Base-by-base conservation (phyloP, 2,329 filamentous ascomycete species). In the Cladosporium phlei region DNA sequence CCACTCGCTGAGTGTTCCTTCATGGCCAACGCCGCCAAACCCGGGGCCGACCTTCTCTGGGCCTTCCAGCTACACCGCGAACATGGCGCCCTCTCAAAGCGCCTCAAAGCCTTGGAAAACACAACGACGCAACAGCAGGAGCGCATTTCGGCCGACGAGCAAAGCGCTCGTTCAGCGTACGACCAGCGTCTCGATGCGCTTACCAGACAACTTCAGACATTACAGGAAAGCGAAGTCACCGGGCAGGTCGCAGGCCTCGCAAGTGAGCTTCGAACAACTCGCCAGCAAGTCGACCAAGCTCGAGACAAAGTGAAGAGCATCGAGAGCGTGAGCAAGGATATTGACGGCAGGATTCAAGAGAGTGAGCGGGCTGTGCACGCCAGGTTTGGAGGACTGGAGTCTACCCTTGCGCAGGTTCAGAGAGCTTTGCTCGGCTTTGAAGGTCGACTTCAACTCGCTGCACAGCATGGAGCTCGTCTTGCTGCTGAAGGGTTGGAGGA, bases 121-220 rank as follows among this genome's bases (percentile, higher is more conserved):
- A 33, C 28, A 5, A 28, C 37, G 5, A 20, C 12, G 4, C 16
- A 47, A 10, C 44, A 46, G n/a, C 16, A 46, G 10, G 22, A 25
- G 10, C 44, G 34, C 7, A 38, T 46, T 12, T 14, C 19, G 5
- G n/a, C 19, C 25, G 17, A 10, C 22, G 19, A 39, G 19, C 16
- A 19, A 6, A 38, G 24, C 11, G 19, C 9, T n/a, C 5, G 6
- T 27, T 10, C 22, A 12, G 22, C 24, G 20, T 19, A 44, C 10
- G 29, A 43, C 9, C 22, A 12, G n/a, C 12, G 29, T 11, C 12
- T 48, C 11, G 32, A 33, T 12, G 25, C 19, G 17, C 21, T 48
- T 19, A 85, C 86, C 65, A 85, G 89, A 61, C 88, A 83, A 14
- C 81, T 46, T 12, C 32, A 30, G 8, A 17, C 27, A 22, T 21